phyloP scores from a whole-genome alignment of 768 basidiomycete species.

The Russula brevipes region DNA sequence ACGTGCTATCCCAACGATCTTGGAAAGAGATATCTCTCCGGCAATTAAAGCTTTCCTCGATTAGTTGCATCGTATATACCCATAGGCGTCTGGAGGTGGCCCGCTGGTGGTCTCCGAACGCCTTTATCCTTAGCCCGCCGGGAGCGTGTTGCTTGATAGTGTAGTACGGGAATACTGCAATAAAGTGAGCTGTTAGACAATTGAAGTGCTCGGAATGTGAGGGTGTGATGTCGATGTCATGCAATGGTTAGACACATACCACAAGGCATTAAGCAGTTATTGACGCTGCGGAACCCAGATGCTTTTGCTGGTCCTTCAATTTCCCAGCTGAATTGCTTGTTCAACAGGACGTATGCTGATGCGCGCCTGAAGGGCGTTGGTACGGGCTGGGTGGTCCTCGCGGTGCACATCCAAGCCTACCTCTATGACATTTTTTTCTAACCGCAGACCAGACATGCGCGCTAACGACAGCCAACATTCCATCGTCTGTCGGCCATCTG shows the following conservation, averaged over 20 bases:
- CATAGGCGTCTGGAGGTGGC: slow-evolving; percentile 4
- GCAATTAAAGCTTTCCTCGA: slow-evolving; percentile 3
- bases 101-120: slow-evolving; percentile 1
- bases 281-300: slow-evolving; percentile 62
- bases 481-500: slow-evolving; percentile 70
- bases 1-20: slow-evolving; percentile 42
- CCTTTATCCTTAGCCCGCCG: background rate
- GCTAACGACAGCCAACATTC: slow-evolving; percentile 75
- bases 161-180: slow-evolving; percentile 15
- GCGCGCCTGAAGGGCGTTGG: slow-evolving; percentile 60
- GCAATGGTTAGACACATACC: slow-evolving; percentile 47
- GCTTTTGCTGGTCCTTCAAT: slow-evolving; percentile 53
- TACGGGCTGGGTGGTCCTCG: slow-evolving; percentile 76
- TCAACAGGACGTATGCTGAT: slow-evolving; percentile 58
- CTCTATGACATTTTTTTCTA: background rate
- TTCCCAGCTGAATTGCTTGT: slow-evolving; percentile 47
- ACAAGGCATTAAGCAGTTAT: slow-evolving; percentile 62
- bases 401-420: slow-evolving; percentile 42
- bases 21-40: slow-evolving; percentile 44
- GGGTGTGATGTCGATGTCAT: background rate
- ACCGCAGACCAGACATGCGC: slow-evolving; percentile 59
- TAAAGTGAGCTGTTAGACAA: background rate
- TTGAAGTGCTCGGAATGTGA: background rate
- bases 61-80: background rate
- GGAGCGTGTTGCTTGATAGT: slow-evolving; percentile 1